Conservation (phyloP, 2,329 filamentous ascomycete genomes). For the Allantophomopsis lycopodina region DNA sequence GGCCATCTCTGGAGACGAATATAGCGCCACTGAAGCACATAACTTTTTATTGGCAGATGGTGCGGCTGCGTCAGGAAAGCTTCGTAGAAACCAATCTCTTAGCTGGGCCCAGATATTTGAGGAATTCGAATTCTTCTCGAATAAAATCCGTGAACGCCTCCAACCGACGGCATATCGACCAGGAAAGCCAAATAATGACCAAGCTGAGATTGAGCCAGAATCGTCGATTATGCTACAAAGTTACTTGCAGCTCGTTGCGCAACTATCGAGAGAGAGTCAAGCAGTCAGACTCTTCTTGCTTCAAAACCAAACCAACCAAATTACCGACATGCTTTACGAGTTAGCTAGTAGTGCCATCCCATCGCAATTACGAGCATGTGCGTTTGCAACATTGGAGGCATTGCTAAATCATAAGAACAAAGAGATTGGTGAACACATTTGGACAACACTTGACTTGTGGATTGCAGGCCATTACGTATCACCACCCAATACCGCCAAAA, state of each 20-base stretch:
- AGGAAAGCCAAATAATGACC: slow-evolving; percentile 47
- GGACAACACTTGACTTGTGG: slow-evolving; percentile 71
- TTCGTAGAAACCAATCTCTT: slow-evolving; percentile 70
- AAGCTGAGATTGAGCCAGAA: slow-evolving; percentile 75
- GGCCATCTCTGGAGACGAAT: slow-evolving; percentile 69
- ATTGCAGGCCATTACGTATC: slow-evolving; percentile 46
- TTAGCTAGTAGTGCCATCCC: slow-evolving; percentile 68
- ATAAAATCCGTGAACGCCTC: slow-evolving; percentile 63
- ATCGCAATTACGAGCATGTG: slow-evolving; percentile 65
- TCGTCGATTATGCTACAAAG: slow-evolving; percentile 94
- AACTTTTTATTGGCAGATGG: slow-evolving; percentile 83
- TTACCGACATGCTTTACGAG: slow-evolving; percentile 64
- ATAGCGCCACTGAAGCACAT: slow-evolving; percentile 75
- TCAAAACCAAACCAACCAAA: slow-evolving; percentile 45
- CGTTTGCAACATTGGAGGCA: slow-evolving; percentile 65
- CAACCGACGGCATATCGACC: slow-evolving; percentile 40
- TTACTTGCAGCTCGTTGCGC: slow-evolving; percentile 77
- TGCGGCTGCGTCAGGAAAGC: slow-evolving; percentile 57
- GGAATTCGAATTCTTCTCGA: slow-evolving; percentile 75
- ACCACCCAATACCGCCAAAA: slow-evolving; percentile 24
- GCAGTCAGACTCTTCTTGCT: slow-evolving; percentile 63
- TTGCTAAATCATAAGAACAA: slow-evolving; percentile 63
- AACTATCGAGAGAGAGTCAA: slow-evolving; percentile 63
- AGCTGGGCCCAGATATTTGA: slow-evolving; percentile 90
- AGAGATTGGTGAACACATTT: slow-evolving; percentile 58